Conservation (phyloP, 1,284 basidiomycete genomes). For the Hemileia vastatrix region DNA sequence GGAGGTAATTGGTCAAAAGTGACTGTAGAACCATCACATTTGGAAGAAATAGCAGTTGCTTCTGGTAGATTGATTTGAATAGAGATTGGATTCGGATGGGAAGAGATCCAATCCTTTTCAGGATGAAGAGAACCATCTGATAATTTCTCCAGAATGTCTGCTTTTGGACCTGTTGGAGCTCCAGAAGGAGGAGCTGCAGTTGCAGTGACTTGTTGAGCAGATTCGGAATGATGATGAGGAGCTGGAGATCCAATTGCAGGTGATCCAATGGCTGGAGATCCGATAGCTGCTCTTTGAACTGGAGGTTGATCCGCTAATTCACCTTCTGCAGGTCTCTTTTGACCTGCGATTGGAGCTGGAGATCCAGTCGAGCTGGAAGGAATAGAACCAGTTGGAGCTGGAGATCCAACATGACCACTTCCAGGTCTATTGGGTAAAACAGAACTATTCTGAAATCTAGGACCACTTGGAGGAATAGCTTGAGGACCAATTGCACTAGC, state of each 20-base stretch:
- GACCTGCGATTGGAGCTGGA: background rate
- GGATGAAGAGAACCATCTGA: conserved; percentile 24
- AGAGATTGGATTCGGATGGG: conserved; percentile 31
- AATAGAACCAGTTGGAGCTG: background rate
- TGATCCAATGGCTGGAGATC: background rate
- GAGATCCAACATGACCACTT: background rate
- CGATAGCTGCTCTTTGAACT: background rate
- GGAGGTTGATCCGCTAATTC: conserved; percentile 1
- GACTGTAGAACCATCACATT: too few relatives aligned
- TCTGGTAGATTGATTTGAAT: conserved; percentile 29
- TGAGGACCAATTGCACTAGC: conserved; percentile 2
- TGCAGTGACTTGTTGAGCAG: background rate
- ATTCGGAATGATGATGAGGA: background rate
- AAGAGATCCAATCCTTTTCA: conserved; percentile 34
- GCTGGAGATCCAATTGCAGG: background rate
- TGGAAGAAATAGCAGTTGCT: too few relatives aligned
- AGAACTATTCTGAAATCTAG: background rate
- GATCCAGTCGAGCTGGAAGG: background rate
- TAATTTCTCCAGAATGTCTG: background rate
- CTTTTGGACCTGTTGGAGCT: background rate
- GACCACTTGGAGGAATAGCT: background rate
- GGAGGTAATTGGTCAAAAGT: too few relatives aligned
- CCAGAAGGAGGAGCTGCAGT: background rate
- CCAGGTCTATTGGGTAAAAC: background rate
- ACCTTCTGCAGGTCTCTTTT: background rate